Base-by-base conservation (phyloP, 2,329 filamentous ascomycete species). In the Aspergillus ochraceoroseus region DNA sequence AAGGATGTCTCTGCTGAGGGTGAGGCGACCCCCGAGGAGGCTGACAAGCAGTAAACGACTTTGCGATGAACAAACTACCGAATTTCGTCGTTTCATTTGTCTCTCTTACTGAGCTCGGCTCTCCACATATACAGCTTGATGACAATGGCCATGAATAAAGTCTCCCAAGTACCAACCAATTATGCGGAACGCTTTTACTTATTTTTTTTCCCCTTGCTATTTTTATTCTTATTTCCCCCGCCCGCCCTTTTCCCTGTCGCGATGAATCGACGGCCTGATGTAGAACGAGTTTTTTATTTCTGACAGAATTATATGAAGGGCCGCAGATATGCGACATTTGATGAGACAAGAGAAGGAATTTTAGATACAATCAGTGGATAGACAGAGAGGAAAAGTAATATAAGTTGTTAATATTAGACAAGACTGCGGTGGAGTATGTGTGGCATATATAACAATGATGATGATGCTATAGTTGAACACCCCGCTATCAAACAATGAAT, bases 1-100 rank as follows among this genome's bases (percentile, higher is more conserved):
- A 74, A 76, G 55, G 79, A 82, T 55, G 77, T 75, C 30, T 67
- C 71, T 18, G 70, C 71, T 40, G 62, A 61, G 32, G 55, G 56
- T 20, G 57, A 63, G 47, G 53, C 57, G 33, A 50, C 61, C 39
- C 45, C 57, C 34, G 41, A 38, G 19, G 55, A 62, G 49, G 43
- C 46, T 29, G 56, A 63, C 56, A 66, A 68, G 61, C 61, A 66
- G 60, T 63, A 62, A 53, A 42, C 28, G 29, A 29, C 20, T 39
- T 28, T 17, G 20, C 20, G n/a, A n/a, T n/a, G 28, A 22, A 12
- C 19, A 30, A 28, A 19, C 8, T 11, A 32, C 17, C 20, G 15
- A 39, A 18, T 19, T 19, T 28, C 7, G 15, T 15, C 20, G 17
- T 13, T 17, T 14, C 14, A 19, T 31, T 20, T 18, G 23, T 18